Evolutionary conservation across 805 yeast species (phyloP), one percentile per base, ranked within the genome.

Genomic region (Torulaspora gathmanii): DNA sequence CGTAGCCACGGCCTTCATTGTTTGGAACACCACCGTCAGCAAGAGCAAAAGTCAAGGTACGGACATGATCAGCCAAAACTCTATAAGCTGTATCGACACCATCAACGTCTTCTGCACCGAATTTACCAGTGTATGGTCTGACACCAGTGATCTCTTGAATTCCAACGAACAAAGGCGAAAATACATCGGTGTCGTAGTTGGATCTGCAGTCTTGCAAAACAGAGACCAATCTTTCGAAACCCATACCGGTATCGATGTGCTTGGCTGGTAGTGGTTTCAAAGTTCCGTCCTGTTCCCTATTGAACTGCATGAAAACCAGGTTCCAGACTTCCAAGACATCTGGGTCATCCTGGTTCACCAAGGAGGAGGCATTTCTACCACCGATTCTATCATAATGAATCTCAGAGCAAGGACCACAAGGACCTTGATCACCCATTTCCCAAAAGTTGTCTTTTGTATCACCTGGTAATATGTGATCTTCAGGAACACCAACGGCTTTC

Each of bases 371-470:
- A 63, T 93, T 91, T 74, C 99, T 83, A 47, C 98, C 97, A 54
- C 99, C 99, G 54, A 93, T 89, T 71, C 99, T 82, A 70, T 93
- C 99, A 68, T 88, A 93, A 69, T 93, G 99, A 57, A 93, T 78
- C 70, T 93, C 99, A 19, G 95, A 85, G 72, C 99, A 95, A 42
- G 99, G 99, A 52, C 99, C 99, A 74, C 99, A 93, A 39, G 99
- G 99, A 55, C 99, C 99, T 73, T 91, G 98, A 64, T 95, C 99
- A 60, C 99, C 99, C 99, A 93, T 93, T 74, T 93, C 99, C 99
- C 99, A 93, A 70, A 93, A 93, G 71, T 93, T 93, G 67, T 93
- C 99, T 63, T 81, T 73, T 43, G 82, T 86, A 55, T 82, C 72
- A 46, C 99, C 99, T 16, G 96, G 95, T 55, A 93, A 73, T 56